A percentile compares a stretch with the other conserved stretches of the same genome.
Evolutionary conservation across 768 basidiomycete genomes (phyloP).

Genomic region (Termitomyces titanicus): DNA sequence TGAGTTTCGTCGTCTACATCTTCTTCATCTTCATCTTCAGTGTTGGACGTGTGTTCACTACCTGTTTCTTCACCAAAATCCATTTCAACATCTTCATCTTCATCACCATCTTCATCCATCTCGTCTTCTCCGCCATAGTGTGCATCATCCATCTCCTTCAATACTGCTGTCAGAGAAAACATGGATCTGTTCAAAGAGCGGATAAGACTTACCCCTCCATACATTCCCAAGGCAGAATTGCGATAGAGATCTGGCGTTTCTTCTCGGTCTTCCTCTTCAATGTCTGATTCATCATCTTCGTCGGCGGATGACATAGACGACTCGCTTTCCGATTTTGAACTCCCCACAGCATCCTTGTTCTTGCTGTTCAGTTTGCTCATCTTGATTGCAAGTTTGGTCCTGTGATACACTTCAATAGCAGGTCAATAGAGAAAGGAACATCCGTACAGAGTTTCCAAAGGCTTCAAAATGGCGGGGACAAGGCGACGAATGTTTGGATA

Average conservation of each 20-base stretch:
- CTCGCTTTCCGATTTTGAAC: conserved; percentile 41
- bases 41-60: conserved; percentile 77
- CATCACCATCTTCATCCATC: conserved; percentile 77
- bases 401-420: conserved; percentile 25
- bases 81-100: conserved; percentile 84
- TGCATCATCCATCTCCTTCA: conserved; percentile 85
- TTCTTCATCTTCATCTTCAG: conserved; percentile 65
- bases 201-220: conserved; percentile 66
- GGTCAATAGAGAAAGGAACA: conserved; percentile 3
- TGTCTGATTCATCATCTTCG: conserved; percentile 61
- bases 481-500: conserved; percentile 87
- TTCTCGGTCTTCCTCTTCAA: conserved; percentile 55
- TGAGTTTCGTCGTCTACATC: conserved; percentile 60
- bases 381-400: conserved; percentile 96
- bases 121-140: conserved; percentile 68
- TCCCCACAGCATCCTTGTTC: conserved; percentile 52
- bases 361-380: conserved; percentile 83
- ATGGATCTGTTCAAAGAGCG: not conserved
- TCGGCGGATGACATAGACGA: conserved; percentile 49
- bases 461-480: conserved; percentile 84
- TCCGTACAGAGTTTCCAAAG: conserved; percentile 83
- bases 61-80: conserved; percentile 83
- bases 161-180: conserved; percentile 11
- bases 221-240: conserved; percentile 96
- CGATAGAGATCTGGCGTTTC: conserved; percentile 94